phyloP scores from a whole-genome alignment of 139 green algal genomes.

The Volvox africanus region DNA sequence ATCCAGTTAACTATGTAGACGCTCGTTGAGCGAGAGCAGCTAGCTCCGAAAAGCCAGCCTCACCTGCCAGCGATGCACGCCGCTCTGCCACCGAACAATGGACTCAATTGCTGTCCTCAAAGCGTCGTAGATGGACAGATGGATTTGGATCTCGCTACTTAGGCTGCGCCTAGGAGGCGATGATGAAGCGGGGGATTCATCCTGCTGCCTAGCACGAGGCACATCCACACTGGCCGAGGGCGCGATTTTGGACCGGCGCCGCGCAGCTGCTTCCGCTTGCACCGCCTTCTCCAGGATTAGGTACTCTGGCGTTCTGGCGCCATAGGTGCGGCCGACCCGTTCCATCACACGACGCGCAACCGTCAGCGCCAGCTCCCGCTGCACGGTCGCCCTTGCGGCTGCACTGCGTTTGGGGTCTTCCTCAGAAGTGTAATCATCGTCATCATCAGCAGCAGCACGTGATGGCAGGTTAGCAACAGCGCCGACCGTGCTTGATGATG shows the following conservation, averaged over 20 bases:
- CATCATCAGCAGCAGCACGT: neutral
- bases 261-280: neutral
- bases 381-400: neutral
- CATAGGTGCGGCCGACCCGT: constrained; percentile 26
- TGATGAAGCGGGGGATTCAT: neutral
- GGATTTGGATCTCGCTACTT: constrained; percentile 41
- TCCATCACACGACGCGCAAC: constrained; percentile 24
- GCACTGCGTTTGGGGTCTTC: neutral
- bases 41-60: neutral
- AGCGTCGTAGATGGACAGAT: constrained; percentile 47
- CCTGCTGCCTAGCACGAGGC: too few species aligned
- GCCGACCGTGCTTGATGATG: neutral
- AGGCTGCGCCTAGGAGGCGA: constrained; percentile 17
- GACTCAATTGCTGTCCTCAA: constrained; percentile 5
- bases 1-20: too few species aligned
- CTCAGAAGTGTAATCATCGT: neutral
- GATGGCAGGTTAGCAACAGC: neutral
- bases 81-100: constrained; percentile 46
- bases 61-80: constrained; percentile 51
- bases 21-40: too few species aligned
- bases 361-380: neutral
- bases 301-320: neutral
- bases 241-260: neutral
- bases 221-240: too few species aligned
- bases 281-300: constrained; percentile 12